Base-by-base conservation (phyloP, 2,329 filamentous ascomycete genomes). In the Colletotrichum caudatum region DNA sequence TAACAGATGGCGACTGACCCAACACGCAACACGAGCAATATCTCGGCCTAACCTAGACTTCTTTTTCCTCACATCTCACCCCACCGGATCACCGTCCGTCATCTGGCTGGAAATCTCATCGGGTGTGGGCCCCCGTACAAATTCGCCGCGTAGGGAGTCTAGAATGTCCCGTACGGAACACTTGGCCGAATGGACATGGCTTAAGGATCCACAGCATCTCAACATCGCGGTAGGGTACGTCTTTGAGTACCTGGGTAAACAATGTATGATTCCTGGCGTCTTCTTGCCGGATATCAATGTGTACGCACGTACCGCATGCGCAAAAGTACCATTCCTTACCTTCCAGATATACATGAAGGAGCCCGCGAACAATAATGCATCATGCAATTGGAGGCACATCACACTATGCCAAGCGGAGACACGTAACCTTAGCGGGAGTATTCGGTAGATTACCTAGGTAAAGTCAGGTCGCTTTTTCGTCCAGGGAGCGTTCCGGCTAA, bases 401-500 rank as follows among this genome's bases (percentile, higher is more conserved):
- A 58, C 56, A 41, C 44, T 48, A 48, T 54, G 65, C 69, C 64
- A 69, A 71, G 64, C 44, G 35, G 53, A 56, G 50, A 23, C 58
- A 53, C 44, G 48, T 41, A 67, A 67, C 61, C 46, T 60, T 69
- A 41, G n/a, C n/a, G 35, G 37, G n/a, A 57, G 20, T 18, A 46
- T 26, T 64, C 26, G 14, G 48, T 46, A 26, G 29, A 37, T 48
- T 29, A 37, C 26, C 46, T 18, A 39, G 48, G 56, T 18, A 54
- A 61, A 33, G 46, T 46, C 46, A 44, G 50, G 44, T 53, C 26
- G 18, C 18, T 62, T 61, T 54, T 44, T 16, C 23, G 35, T 20
- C 65, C 65, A 60, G 65, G 65, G 65, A 60, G 39, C 23, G 69
- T 71, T 72, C 56, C 61, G 70, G 51, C 70, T 72, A 71, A 72